These are phyloP conservation scores for Salix exigua DNA, from an alignment of 345 rosid species.

Conservation along the genomic window DNA sequence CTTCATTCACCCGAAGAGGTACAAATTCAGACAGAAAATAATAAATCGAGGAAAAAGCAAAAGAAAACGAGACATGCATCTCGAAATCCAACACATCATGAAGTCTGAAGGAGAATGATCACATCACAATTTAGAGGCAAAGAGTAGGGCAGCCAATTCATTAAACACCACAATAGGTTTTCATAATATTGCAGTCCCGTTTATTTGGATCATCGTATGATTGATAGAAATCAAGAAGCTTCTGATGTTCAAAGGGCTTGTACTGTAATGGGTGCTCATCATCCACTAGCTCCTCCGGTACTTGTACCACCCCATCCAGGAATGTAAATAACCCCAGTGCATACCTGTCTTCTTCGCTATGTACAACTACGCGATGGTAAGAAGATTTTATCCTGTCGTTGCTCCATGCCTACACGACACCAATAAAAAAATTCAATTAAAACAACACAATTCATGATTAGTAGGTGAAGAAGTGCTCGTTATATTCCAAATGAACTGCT, in stretches of 20 bases:
- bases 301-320: constrained; percentile 33
- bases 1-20: too few relatives aligned
- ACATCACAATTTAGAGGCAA: too few relatives aligned
- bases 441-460: background rate
- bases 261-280: constrained; percentile 54
- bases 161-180: constrained; percentile 47
- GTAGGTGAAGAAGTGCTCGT: too few relatives aligned
- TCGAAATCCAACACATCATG: too few relatives aligned
- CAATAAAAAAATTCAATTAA: too few relatives aligned
- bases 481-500: too few relatives aligned
- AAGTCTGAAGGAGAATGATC: too few relatives aligned
- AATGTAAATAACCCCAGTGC: constrained; percentile 57
- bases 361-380: constrained; percentile 56
- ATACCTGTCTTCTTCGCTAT: constrained; percentile 45
- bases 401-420: constrained; percentile 62
- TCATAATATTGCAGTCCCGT: constrained; percentile 43
- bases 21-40: too few relatives aligned
- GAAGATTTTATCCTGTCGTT: constrained; percentile 56
- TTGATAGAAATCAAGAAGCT: constrained; percentile 42
- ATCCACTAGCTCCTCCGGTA: constrained; percentile 55
- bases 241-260: constrained; percentile 52
- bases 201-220: constrained; percentile 26
- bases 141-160: background rate
- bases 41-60: too few relatives aligned
- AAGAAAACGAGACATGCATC: too few relatives aligned